Percentiles rank a stretch among this genome's conserved stretches.
Evolutionary conservation across 2,329 filamentous ascomycete genomes (phyloP).

Genomic region (Fusarium sp.): DNA sequence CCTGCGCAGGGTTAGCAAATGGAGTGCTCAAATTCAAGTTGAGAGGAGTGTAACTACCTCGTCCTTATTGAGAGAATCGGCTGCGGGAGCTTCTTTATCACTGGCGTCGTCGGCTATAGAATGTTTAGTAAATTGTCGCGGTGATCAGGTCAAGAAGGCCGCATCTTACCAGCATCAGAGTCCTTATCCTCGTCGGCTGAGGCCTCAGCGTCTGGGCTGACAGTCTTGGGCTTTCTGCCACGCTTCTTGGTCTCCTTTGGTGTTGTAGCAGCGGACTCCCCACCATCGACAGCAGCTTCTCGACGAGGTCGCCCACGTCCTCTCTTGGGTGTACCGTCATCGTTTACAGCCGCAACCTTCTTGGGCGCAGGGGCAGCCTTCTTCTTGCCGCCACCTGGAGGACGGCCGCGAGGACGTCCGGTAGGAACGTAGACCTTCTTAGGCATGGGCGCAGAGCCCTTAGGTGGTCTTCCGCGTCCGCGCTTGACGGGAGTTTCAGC

Average conservation of each 20-base stretch:
- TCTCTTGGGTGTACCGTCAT: conserved; percentile 26
- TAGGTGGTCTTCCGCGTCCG: conserved; percentile 56
- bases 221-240: conserved; percentile 47
- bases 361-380: conserved; percentile 23
- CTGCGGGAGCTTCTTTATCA: conserved; percentile 14
- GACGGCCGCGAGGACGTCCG: conserved; percentile 61
- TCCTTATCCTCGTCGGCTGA: conserved; percentile 19
- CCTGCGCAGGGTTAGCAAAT: conserved; percentile 47
- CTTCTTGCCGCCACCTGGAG: conserved; percentile 54
- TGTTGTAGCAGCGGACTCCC: conserved; percentile 25
- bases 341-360: conserved; percentile 2
- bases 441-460: conserved; percentile 44
- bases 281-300: conserved; percentile 28
- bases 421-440: conserved; percentile 51
- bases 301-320: conserved; percentile 49
- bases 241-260: conserved; percentile 40
- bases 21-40: conserved; percentile 36
- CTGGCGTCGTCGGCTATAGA: conserved; percentile 29
- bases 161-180: conserved; percentile 6
- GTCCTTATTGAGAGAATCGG: conserved; percentile 33
- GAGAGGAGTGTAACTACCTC: conserved; percentile 46
- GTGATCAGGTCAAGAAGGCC: not conserved
- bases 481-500: conserved; percentile 53
- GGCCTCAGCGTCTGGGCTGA: conserved; percentile 15
- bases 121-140: conserved; percentile 9